Conservation (phyloP, 2,329 filamentous ascomycete genomes). For the Ampelomyces quisqualis region DNA sequence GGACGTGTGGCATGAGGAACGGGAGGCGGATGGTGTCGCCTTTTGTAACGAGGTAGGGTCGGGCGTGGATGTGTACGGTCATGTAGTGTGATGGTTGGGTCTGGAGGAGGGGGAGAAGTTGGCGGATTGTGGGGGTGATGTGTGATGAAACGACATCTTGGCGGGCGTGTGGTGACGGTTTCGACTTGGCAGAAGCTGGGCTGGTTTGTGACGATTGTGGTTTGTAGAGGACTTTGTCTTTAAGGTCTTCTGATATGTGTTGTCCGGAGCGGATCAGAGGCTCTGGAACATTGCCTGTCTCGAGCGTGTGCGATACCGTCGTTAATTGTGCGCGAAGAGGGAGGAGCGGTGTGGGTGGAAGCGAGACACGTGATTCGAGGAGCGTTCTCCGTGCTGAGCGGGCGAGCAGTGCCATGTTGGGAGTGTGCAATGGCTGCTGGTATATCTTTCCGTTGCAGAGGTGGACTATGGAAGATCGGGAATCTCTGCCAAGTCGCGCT, state of each 20-base stretch:
- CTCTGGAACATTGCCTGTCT: constrained; percentile 39
- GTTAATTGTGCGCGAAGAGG: constrained; percentile 53
- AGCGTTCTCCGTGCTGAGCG: constrained; percentile 64
- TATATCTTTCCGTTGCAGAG: constrained; percentile 16
- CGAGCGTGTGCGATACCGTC: constrained; percentile 45
- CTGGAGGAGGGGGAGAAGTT: constrained; percentile 69
- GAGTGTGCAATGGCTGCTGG: constrained; percentile 18
- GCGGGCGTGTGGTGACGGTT: constrained; percentile 24
- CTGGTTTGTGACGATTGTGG: constrained; percentile 15
- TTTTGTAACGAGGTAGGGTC: constrained; percentile 73
- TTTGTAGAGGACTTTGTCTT: constrained; percentile 22
- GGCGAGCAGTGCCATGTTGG: constrained; percentile 45
- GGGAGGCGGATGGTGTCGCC: constrained; percentile 53
- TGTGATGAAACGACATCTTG: constrained; percentile 33
- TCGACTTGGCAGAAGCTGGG: constrained; percentile 12
- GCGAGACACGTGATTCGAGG: constrained; percentile 59
- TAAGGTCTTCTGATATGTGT: constrained; percentile 29
- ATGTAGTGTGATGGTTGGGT: constrained; percentile 77
- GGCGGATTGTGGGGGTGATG: constrained; percentile 58
- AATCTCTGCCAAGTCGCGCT: constrained; percentile 20
- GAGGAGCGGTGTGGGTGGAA: constrained; percentile 56
- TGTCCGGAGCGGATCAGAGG: constrained; percentile 54
- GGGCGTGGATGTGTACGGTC: constrained; percentile 75
- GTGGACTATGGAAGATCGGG: constrained; percentile 12
- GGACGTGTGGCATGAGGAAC: constrained; percentile 52